A percentile compares a stretch with the other conserved stretches of the same genome.
These are phyloP conservation scores for Teratosphaeria gauchensis DNA, from an alignment of 2,329 filamentous ascomycete species.

Conservation along the genomic window DNA sequence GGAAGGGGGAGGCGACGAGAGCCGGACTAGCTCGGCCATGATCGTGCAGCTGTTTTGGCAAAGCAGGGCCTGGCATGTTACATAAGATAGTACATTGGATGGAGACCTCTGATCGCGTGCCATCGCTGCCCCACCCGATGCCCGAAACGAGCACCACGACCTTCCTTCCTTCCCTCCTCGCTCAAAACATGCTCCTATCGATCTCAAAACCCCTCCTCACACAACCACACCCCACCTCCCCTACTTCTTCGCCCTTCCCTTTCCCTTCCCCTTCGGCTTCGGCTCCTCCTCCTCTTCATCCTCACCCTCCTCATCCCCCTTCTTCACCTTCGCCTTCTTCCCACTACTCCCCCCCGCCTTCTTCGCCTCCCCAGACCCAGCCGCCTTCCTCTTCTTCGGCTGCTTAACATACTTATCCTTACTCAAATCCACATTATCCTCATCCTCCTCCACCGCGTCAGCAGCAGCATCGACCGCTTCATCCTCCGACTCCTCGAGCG, in stretches of 20 bases:
- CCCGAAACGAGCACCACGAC: no score
- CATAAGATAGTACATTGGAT: no score
- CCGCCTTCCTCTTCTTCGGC: conserved; percentile 61
- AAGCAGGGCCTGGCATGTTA: no score
- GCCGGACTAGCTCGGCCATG: no score
- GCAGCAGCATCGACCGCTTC: conserved; percentile 44
- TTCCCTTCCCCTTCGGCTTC: not conserved
- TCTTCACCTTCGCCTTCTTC: conserved; percentile 33
- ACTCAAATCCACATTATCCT: conserved; percentile 71
- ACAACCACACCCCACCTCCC: not conserved
- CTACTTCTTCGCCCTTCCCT: not conserved
- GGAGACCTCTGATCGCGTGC: no score
- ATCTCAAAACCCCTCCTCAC: not conserved
- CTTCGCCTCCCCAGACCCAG: conserved; percentile 33
- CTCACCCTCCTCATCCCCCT: conserved; percentile 26
- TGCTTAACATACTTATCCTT: conserved; percentile 96
- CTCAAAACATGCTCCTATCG: no score
- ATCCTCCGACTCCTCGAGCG: conserved; percentile 79
- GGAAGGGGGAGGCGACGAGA: no score
- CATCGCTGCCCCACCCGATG: no score
- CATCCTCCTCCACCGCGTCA: conserved; percentile 57
- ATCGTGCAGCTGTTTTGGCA: no score
- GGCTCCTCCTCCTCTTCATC: conserved; percentile 46
- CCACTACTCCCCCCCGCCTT: conserved; percentile 32
- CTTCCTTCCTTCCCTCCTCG: not conserved